These are phyloP conservation scores for Solanum raphanifolium DNA, from an alignment of 257 asterid genomes.

Conservation along the genomic window DNA sequence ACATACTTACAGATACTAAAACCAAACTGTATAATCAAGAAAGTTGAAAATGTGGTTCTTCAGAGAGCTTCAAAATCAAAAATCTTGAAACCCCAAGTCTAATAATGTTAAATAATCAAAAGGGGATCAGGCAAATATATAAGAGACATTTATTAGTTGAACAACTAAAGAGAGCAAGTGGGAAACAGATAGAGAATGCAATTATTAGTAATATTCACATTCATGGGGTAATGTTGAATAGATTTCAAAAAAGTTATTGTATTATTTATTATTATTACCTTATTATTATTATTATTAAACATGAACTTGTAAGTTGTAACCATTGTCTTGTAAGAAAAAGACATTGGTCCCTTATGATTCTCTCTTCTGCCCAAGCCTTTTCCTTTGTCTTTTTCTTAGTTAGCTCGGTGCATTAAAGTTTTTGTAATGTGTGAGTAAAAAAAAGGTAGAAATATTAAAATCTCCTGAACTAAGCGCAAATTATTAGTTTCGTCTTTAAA, in stretches of 20 bases:
- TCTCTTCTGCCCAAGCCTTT: background rate
- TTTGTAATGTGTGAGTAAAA: too few species aligned
- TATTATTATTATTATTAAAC: background rate
- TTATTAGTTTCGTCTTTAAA: too few species aligned
- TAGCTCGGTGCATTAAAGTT: background rate
- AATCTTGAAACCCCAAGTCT: conserved; percentile 16
- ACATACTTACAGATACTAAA: background rate
- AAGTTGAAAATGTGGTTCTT: conserved; percentile 9
- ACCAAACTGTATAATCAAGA: background rate
- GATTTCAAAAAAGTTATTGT: too few species aligned
- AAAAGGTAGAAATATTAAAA: too few species aligned
- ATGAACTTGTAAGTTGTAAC: background rate
- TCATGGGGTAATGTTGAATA: background rate
- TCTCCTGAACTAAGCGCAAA: too few species aligned
- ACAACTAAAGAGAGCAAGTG: conserved; percentile 9
- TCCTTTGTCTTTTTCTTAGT: background rate
- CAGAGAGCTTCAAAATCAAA: conserved; percentile 7
- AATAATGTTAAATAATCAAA: background rate
- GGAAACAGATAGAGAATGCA: background rate
- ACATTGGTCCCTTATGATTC: background rate
- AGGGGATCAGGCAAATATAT: background rate
- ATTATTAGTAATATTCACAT: background rate
- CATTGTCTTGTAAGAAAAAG: background rate
- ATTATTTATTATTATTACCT: too few species aligned
- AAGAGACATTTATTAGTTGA: background rate